Percentiles rank a stretch among this genome's conserved stretches.
Evolutionary conservation across 805 yeast genomes (phyloP).

Genomic region (Kodamaea hsintzibuensis): DNA sequence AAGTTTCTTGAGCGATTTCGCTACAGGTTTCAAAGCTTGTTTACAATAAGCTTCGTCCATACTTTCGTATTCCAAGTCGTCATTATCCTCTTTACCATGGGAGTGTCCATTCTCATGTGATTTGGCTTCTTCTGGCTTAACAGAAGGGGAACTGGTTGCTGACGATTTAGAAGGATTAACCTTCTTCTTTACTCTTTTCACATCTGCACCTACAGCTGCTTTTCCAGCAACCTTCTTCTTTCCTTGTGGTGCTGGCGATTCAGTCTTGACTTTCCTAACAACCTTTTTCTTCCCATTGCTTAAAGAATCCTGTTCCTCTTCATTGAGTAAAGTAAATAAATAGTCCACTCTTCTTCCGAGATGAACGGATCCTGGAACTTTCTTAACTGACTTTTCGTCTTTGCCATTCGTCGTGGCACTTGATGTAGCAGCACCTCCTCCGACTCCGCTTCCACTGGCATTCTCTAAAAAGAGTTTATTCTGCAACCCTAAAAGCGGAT

Average conservation of each 20-base stretch:
- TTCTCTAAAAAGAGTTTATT: constrained; percentile 75
- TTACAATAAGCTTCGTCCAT: constrained; percentile 78
- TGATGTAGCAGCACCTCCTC: constrained; percentile 10
- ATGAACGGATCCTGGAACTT: constrained; percentile 90
- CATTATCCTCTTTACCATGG: constrained; percentile 11
- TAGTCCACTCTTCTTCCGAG: constrained; percentile 90
- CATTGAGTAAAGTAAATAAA: constrained; percentile 68
- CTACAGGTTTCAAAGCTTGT: constrained; percentile 60
- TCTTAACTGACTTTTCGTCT: constrained; percentile 42
- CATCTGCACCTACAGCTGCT: constrained; percentile 7
- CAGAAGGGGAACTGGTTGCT: constrained; percentile 3
- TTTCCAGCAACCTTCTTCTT: constrained; percentile 16
- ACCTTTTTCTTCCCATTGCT: constrained; percentile 16
- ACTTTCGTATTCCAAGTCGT: constrained; percentile 63
- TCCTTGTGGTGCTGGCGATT: constrained; percentile 15
- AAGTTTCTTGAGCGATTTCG: constrained; percentile 62
- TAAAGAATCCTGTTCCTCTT: constrained; percentile 42
- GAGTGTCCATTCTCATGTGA: constrained; percentile 13
- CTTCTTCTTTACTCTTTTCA: constrained; percentile 14
- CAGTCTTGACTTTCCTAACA: constrained; percentile 19
- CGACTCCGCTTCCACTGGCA: constrained; percentile 14
- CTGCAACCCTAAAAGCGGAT: constrained; percentile 83
- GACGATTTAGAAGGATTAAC: constrained; percentile 4
- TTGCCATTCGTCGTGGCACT: too few species aligned
- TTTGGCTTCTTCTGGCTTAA: constrained; percentile 15